Base-by-base conservation (phyloP, 2,329 filamentous ascomycete species). In the Cadophora sp. region DNA sequence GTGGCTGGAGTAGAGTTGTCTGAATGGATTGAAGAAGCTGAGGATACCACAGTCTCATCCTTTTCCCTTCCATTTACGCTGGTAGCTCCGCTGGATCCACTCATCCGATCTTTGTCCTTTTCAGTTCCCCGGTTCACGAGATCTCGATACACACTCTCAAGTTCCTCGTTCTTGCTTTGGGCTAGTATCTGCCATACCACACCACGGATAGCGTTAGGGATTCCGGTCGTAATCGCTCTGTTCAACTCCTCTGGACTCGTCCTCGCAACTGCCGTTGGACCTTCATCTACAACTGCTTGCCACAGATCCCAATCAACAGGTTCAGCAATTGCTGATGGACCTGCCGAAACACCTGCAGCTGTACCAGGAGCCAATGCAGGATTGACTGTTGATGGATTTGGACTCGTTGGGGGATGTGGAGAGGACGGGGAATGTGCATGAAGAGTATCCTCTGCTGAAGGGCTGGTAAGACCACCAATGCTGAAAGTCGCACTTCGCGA, bases 271-370 rank as follows among this genome's bases (percentile, higher is more conserved):
- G 93, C 95, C 31, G 93, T 89, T 19, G 94, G 94, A 0, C 96
- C 96, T 81, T 97, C 93, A 73, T 97, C 97, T 40, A 99, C 96
- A 4, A 99, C 91, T 27, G 92, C 89, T 78, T 99, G 95, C 96
- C 96, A 99, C 48, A 99, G 82, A 79, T 99, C 96, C 96, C 96
- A 99, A 77, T 99, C 94, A n/a, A 99, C 96, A 27, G 92, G 90
- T 19, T 85, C 83, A 37, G 94, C 92, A 16, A 82, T 85, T 26
- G 89, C 88, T 3, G 92, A 90, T 9, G 91, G 92, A 0, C 92
- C 92, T 26, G 90, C 89, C 27, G 90, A 90, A 51, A 94, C 88
- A 6, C 95, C 94, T 12, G 93, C 90, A 8, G 91, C 93, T 1
- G 94, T 97, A 1, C 94, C 94, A 0, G 94, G 94, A 0, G 93